Evolutionary conservation across 2,329 filamentous ascomycete species (phyloP).

Genomic region (Epichloe coenophiala): DNA sequence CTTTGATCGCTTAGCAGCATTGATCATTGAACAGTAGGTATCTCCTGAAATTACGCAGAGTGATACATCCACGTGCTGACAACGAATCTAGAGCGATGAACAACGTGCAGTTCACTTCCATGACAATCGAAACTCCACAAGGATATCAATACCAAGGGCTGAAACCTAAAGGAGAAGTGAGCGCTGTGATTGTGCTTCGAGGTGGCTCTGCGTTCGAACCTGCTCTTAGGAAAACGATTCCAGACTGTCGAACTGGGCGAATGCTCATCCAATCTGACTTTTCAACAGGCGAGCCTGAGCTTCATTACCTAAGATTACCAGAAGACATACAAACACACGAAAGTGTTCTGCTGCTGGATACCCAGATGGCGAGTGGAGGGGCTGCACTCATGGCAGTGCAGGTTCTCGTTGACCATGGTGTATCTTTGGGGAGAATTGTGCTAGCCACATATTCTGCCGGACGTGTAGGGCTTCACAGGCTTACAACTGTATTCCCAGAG

Average conservation of each 20-base stretch:
- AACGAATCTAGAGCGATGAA: slow-evolving; percentile 52
- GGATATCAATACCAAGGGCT: slow-evolving; percentile 60
- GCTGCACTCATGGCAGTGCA: slow-evolving; percentile 84
- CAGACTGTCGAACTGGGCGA: slow-evolving; percentile 80
- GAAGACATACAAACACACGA: slow-evolving; percentile 60
- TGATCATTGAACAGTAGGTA: slow-evolving; percentile 64
- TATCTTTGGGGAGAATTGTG: slow-evolving; percentile 70
- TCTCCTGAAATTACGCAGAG: background rate
- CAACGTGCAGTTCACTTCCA: slow-evolving; percentile 54
- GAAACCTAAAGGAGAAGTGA: slow-evolving; percentile 56
- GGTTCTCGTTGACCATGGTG: slow-evolving; percentile 89
- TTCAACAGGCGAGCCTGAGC: slow-evolving; percentile 75
- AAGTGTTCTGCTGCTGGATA: slow-evolving; percentile 75
- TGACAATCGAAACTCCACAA: slow-evolving; percentile 56
- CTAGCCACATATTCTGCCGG: slow-evolving; percentile 90
- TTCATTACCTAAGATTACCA: slow-evolving; percentile 78
- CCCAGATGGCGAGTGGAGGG: slow-evolving; percentile 89
- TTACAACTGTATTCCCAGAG: slow-evolving; percentile 79
- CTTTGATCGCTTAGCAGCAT: slow-evolving; percentile 76
- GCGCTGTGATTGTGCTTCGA: slow-evolving; percentile 76
- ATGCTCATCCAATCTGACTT: slow-evolving; percentile 83
- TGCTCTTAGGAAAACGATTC: slow-evolving; percentile 77
- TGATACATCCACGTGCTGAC: slow-evolving; percentile 5
- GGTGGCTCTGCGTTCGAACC: slow-evolving; percentile 82
- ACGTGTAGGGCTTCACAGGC: slow-evolving; percentile 65